Conservation (phyloP, 805 yeast genomes). For the Yamadazyma ubonensis region DNA sequence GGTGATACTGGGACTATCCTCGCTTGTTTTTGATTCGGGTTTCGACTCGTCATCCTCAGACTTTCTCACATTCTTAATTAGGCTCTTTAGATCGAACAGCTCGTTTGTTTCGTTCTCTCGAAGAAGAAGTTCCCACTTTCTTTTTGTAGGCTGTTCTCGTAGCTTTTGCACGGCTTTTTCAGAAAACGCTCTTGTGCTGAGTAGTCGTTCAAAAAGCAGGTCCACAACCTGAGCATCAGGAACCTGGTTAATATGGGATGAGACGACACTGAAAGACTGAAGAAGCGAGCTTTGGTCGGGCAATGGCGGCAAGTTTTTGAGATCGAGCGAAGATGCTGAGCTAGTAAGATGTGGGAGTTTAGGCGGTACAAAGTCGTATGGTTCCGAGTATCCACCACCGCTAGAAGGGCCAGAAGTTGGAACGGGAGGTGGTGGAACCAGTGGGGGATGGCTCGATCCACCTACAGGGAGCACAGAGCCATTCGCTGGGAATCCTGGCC, state of each 20-base stretch:
- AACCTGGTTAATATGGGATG: constrained; percentile 31
- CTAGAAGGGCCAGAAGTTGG: constrained; percentile 10
- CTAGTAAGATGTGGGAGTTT: constrained; percentile 27
- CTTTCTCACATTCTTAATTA: constrained; percentile 4
- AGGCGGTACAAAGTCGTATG: constrained; percentile 2
- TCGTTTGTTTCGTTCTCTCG: constrained; percentile 40
- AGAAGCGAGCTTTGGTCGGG: constrained; percentile 20
- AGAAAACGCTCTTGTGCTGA: constrained; percentile 37
- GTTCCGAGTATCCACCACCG: constrained; percentile 7
- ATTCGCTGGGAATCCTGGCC: too few species aligned
- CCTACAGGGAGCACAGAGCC: too few species aligned
- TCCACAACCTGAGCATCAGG: constrained; percentile 39
- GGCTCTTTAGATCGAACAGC: constrained; percentile 32
- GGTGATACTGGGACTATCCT: too few species aligned
- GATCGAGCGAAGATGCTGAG: constrained; percentile 24
- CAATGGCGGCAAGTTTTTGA: constrained; percentile 4
- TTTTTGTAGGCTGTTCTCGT: constrained; percentile 29
- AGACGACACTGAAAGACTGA: constrained; percentile 35
- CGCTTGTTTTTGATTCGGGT: too few species aligned
- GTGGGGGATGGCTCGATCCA: too few species aligned
- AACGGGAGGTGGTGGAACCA: background rate
- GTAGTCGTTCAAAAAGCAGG: constrained; percentile 36
- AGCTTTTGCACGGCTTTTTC: constrained; percentile 33
- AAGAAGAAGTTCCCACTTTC: constrained; percentile 46
- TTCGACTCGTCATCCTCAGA: constrained; percentile 2